Evolutionary conservation across 1,139 yeast genomes (phyloP).

Genomic region (Taphrina betulina): DNA sequence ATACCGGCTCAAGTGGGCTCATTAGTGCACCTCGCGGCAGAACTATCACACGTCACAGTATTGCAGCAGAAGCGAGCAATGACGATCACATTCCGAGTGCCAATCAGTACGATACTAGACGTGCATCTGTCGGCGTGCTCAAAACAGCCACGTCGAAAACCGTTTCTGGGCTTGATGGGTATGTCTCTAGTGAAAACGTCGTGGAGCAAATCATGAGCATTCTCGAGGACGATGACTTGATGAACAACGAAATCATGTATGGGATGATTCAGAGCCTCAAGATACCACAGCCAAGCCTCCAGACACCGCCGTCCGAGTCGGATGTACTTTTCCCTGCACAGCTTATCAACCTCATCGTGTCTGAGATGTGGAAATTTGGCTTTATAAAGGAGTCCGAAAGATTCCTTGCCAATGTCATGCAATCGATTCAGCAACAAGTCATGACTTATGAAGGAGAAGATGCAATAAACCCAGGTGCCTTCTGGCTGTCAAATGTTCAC

Average conservation of each 20-base stretch:
- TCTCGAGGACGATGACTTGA: conserved; percentile 72
- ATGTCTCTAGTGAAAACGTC: conserved; percentile 38
- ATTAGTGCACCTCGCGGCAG: background rate
- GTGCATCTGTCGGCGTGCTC: background rate
- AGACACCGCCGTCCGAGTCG: conserved; percentile 70
- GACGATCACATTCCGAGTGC: background rate
- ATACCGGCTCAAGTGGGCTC: background rate
- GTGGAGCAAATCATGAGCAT: conserved; percentile 48
- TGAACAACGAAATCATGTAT: conserved; percentile 82
- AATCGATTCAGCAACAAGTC: conserved; percentile 70
- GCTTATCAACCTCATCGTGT: conserved; percentile 82
- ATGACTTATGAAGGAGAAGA: conserved; percentile 67
- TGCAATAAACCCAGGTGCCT: conserved; percentile 88
- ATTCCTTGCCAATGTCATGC: conserved; percentile 84
- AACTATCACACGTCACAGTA: background rate
- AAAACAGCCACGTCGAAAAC: background rate
- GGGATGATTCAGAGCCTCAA: conserved; percentile 86
- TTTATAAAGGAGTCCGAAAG: conserved; percentile 88
- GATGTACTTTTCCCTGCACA: conserved; percentile 97
- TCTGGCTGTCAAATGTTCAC: conserved; percentile 96
- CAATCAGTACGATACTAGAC: background rate
- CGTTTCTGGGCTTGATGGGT: background rate
- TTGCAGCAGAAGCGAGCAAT: background rate
- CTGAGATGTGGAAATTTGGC: conserved; percentile 99
- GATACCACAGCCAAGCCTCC: conserved; percentile 80